Conservation (phyloP, 306 rosid species). For the Ochetophila trinervis region DNA sequence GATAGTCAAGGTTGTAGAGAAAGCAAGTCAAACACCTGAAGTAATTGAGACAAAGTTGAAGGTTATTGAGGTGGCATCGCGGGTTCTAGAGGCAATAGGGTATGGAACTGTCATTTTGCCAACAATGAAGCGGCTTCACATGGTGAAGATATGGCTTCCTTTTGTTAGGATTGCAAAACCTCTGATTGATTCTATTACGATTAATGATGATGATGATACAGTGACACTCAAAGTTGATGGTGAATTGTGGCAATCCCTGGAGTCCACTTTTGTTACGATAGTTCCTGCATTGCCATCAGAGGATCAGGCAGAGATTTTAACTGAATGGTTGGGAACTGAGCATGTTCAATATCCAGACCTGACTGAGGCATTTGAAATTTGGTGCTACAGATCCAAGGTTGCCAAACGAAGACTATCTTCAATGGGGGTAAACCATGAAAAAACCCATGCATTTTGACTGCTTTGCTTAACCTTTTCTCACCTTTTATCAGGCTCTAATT, state of each 20-base stretch:
- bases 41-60: constrained; percentile 48
- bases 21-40: constrained; percentile 43
- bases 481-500: not conserved
- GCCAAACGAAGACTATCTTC: constrained; percentile 70
- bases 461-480: constrained; percentile 20
- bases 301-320: constrained; percentile 82
- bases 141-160: constrained; percentile 84
- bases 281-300: constrained; percentile 81
- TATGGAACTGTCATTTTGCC: constrained; percentile 74
- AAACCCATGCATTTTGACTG: constrained; percentile 36
- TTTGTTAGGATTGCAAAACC: constrained; percentile 85
- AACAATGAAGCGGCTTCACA: constrained; percentile 57
- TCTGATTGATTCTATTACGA: constrained; percentile 48
- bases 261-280: constrained; percentile 69
- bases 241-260: constrained; percentile 82
- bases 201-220: constrained; percentile 35
- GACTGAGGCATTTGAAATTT: constrained; percentile 83
- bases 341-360: constrained; percentile 74
- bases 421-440: constrained; percentile 45
- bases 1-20: constrained; percentile 59
- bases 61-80: constrained; percentile 71
- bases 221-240: constrained; percentile 48
- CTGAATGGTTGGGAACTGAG: constrained; percentile 63
- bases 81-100: constrained; percentile 77
- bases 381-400: constrained; percentile 89